phyloP scores from a whole-genome alignment of 202 grass and related monocot species.

The Schoenoplectus tabernaemontani region DNA sequence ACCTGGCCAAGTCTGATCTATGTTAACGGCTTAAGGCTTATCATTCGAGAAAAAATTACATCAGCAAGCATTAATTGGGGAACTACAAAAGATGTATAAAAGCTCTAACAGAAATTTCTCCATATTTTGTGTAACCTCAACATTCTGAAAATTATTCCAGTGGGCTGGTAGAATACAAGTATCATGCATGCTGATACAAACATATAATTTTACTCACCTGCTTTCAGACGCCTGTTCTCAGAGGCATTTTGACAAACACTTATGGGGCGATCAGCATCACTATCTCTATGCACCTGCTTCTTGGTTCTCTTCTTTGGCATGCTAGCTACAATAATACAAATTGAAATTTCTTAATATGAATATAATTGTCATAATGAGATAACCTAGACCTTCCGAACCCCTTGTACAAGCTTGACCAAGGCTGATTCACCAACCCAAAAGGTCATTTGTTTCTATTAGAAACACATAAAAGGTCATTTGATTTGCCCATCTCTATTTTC shows the following conservation, averaged over 20 bases:
- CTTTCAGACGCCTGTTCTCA: not conserved
- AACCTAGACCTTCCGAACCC: too few relatives aligned
- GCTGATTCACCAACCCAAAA: not conserved
- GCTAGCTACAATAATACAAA: not conserved
- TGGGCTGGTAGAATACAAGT: not conserved
- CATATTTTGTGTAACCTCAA: not conserved
- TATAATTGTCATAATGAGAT: not conserved
- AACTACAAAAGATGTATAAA: not conserved
- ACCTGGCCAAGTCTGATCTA: not conserved
- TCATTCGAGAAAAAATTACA: not conserved
- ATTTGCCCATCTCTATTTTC: too few relatives aligned
- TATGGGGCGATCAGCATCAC: not conserved
- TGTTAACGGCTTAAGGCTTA: not conserved
- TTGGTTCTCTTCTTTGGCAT: not conserved
- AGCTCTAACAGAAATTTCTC: not conserved
- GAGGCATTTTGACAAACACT: conserved; percentile 9
- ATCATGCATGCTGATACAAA: not conserved
- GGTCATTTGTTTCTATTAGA: too few relatives aligned
- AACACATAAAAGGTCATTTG: too few relatives aligned
- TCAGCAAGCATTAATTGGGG: not conserved
- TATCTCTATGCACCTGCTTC: not conserved
- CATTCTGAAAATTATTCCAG: not conserved
- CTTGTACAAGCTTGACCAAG: not conserved
- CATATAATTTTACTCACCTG: not conserved
- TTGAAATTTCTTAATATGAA: not conserved